Base-by-base conservation (phyloP, 169 alveolate species). In the Plasmodium coatneyi region DNA sequence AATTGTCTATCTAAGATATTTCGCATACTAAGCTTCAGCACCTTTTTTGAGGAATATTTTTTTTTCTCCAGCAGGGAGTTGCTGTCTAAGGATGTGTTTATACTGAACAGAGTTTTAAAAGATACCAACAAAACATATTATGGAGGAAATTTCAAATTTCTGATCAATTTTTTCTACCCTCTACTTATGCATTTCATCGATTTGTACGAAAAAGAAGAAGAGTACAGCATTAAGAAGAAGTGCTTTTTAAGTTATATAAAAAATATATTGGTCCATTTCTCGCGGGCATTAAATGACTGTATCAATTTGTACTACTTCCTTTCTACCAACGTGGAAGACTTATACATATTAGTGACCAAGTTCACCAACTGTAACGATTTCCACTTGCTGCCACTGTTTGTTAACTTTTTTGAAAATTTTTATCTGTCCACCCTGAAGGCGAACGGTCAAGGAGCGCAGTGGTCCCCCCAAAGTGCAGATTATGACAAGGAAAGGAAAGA, bases 131-230 rank as follows among this genome's bases (percentile, higher is more conserved):
- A 76, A 32, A 36, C 52, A 28, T 90, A 39, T 49, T 34, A 80
- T 70, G 95, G 95, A 43, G 95, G 95, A 0, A 90, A 90, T 76
- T 90, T 90, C 52, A 79, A 90, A 90, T 80, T 90, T 41, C 43
- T 90, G 19, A 90, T 90, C 70, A 90, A 90, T 70, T 90, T 90
- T 90, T 90, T 90, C 82, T 90, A 90, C 54, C 95, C 95, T n/a
- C 49, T 90, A 56, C 76, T 90, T 80, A 90, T 80, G 56, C 82
- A 41, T 90, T 90, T 80, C 60, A 90, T 90, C 32, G 70, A 80
- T 90, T 81, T 90, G 30, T 90, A 90, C 52, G 84, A 90, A 76
- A 87, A 78, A 70, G 93, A 87, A 87, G 71, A 79, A 80, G 70
- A 90, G 19, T 34, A 80, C 56, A 70, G 83, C 32, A 80, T 90